phyloP scores from a whole-genome alignment of 352 stramenopile species.

The Phytopythium chamaehyphon region DNA sequence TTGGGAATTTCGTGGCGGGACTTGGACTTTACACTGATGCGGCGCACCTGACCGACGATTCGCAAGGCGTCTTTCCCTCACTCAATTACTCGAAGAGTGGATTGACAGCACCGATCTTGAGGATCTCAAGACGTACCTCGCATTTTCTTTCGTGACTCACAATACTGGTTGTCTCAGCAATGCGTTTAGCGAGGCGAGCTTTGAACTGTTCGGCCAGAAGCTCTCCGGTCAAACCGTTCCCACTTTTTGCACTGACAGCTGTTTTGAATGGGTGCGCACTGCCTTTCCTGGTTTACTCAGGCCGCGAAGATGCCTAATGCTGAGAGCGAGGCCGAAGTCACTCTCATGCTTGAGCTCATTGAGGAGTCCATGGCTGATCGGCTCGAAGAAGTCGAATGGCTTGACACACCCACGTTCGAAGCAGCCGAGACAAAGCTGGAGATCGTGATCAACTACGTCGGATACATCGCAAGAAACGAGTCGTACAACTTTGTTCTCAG shows the following conservation, averaged over 20 bases:
- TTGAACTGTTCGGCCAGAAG: conserved; percentile 78
- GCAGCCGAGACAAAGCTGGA: conserved; percentile 82
- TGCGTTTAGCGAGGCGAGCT: conserved; percentile 71
- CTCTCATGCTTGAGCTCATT: conserved; percentile 77
- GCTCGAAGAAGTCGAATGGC: conserved; percentile 86
- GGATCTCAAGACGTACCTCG: conserved; percentile 43
- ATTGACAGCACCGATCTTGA: conserved; percentile 15
- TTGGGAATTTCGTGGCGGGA: conserved; percentile 1
- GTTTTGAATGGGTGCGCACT: conserved; percentile 21
- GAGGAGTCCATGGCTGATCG: conserved; percentile 68
- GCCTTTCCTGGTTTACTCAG: conserved; percentile 36
- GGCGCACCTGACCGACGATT: conserved; percentile 1
- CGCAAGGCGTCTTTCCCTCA: conserved; percentile 3
- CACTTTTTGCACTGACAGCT: conserved; percentile 12
- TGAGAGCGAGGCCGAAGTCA: conserved; percentile 42
- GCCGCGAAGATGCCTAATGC: conserved; percentile 66
- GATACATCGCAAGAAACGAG: conserved; percentile 28
- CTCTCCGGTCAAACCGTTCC: conserved; percentile 42
- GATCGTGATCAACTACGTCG: conserved; percentile 27
- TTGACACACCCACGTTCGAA: conserved; percentile 74
- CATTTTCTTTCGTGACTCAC: conserved; percentile 36
- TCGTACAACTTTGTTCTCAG: conserved; percentile 27
- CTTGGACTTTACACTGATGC: conserved; percentile 4
- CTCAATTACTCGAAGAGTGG: conserved; percentile 6
- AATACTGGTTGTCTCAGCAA: conserved; percentile 32